These are phyloP conservation scores for Fraxinus americana DNA, from an alignment of 257 asterid species.

Conservation along the genomic window DNA sequence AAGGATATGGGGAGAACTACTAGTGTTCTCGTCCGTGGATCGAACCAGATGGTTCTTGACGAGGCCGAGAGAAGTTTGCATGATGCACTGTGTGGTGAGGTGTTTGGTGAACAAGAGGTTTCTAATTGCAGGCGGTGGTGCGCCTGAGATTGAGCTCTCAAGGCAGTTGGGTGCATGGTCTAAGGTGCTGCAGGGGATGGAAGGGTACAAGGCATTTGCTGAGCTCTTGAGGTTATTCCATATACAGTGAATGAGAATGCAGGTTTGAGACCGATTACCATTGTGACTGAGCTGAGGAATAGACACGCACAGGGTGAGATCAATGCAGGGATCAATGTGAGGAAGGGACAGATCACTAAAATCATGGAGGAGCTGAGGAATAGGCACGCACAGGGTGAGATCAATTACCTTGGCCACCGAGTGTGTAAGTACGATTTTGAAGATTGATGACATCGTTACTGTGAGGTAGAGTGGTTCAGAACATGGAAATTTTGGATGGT, in stretches of 20 bases:
- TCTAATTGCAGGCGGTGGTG: slow-evolving; percentile 99
- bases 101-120: slow-evolving; percentile 91
- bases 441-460: slow-evolving; percentile 96
- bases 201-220: slow-evolving; percentile 88
- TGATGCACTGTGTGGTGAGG: slow-evolving; percentile 93
- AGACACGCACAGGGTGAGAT: slow-evolving; percentile 97
- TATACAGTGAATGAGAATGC: slow-evolving; percentile 98
- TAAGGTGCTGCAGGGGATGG: slow-evolving; percentile 95
- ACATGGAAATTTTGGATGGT: slow-evolving; percentile 17
- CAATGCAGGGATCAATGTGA: slow-evolving; percentile 84
- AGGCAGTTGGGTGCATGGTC: slow-evolving; percentile 98
- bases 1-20: slow-evolving; percentile 98
- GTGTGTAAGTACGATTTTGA: slow-evolving; percentile 96
- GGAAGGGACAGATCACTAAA: slow-evolving; percentile 98
- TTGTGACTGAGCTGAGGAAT: slow-evolving; percentile 95
- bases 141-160: slow-evolving; percentile 97
- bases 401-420: slow-evolving; percentile 75
- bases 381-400: too few species aligned
- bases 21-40: slow-evolving; percentile 88
- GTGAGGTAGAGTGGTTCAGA: slow-evolving; percentile 67
- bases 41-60: slow-evolving; percentile 84
- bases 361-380: too few species aligned
- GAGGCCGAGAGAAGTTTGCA: slow-evolving; percentile 99
- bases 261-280: slow-evolving; percentile 89
- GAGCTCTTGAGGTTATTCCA: slow-evolving; percentile 98